A percentile compares a stretch with the other conserved stretches of the same genome.
Evolutionary conservation across 2,329 filamentous ascomycete species (phyloP).

Genomic region (Aspergillus sp.): DNA sequence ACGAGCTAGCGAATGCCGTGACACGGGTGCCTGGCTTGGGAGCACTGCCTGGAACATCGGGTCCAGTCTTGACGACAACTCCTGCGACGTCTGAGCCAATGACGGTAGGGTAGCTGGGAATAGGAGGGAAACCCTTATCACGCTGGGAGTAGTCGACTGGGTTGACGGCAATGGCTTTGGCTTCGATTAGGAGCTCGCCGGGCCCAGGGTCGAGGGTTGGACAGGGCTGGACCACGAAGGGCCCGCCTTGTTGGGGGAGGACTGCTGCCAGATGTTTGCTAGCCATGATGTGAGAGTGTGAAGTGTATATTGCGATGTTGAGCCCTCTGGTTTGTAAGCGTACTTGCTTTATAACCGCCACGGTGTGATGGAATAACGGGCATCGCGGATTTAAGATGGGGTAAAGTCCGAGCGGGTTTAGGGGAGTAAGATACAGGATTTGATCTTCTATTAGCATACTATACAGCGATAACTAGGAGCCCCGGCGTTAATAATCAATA

Average conservation of each 20-base stretch:
- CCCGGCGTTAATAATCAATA: no score
- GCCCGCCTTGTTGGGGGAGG: constrained; percentile 12
- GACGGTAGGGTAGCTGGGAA: constrained; percentile 26
- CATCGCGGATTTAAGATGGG: neutral
- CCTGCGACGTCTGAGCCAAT: constrained; percentile 34
- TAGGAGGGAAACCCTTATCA: constrained; percentile 19
- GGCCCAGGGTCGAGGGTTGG: constrained; percentile 34
- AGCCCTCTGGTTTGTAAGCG: neutral
- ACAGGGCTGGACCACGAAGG: constrained; percentile 12
- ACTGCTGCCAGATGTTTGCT: constrained; percentile 16
- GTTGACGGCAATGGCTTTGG: constrained; percentile 44
- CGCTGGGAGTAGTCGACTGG: constrained; percentile 36
- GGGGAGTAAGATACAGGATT: neutral
- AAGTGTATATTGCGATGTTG: neutral
- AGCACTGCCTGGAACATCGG: constrained; percentile 18
- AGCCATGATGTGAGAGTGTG: neutral
- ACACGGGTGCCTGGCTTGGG: constrained; percentile 30
- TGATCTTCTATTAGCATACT: neutral
- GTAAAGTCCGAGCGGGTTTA: neutral
- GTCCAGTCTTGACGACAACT: constrained; percentile 29
- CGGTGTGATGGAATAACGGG: neutral
- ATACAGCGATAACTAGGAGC: no score
- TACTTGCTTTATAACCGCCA: no score
- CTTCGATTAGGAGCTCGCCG: constrained; percentile 42
- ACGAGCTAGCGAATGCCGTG: constrained; percentile 28